Evolutionary conservation across 1,139 yeast genomes (phyloP).

Genomic region (Nematodospora anomalae): DNA sequence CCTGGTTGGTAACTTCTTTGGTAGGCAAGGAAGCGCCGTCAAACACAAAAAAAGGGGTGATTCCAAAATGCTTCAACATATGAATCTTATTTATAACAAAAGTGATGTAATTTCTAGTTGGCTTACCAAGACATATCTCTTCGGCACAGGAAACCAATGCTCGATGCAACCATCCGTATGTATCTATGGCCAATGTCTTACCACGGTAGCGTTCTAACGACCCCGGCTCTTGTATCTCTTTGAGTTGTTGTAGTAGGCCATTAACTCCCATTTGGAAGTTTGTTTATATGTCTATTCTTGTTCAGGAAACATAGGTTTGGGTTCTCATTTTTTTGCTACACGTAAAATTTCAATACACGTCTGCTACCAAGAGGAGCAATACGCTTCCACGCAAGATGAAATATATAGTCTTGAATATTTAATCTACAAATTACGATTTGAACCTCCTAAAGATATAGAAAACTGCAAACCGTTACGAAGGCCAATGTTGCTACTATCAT

Average conservation of each 20-base stretch:
- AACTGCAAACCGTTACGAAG: slow-evolving; percentile 50
- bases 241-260: slow-evolving; percentile 74
- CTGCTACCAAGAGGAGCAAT: slow-evolving; percentile 4
- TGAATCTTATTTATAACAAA: slow-evolving; percentile 62
- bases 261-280: slow-evolving; percentile 75
- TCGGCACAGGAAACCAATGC: slow-evolving; percentile 82
- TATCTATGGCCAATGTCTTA: slow-evolving; percentile 83
- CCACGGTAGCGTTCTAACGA: slow-evolving; percentile 66
- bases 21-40: slow-evolving; percentile 90
- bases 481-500: slow-evolving; percentile 24
- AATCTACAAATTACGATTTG: slow-evolving; percentile 21
- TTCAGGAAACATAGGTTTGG: not conserved
- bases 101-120: slow-evolving; percentile 65
- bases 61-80: slow-evolving; percentile 66
- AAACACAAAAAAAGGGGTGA: slow-evolving; percentile 85
- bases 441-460: slow-evolving; percentile 46
- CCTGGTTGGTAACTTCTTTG: slow-evolving; percentile 71
- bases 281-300: too few species aligned
- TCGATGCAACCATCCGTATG: slow-evolving; percentile 95
- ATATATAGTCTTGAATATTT: too few species aligned
- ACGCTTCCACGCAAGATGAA: too few species aligned
- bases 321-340: slow-evolving; percentile 2
- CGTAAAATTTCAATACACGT: not conserved
- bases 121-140: slow-evolving; percentile 71
- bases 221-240: slow-evolving; percentile 64